Base-by-base conservation (phyloP, 345 rosid species). In the Eucalyptus erythrocorys region DNA sequence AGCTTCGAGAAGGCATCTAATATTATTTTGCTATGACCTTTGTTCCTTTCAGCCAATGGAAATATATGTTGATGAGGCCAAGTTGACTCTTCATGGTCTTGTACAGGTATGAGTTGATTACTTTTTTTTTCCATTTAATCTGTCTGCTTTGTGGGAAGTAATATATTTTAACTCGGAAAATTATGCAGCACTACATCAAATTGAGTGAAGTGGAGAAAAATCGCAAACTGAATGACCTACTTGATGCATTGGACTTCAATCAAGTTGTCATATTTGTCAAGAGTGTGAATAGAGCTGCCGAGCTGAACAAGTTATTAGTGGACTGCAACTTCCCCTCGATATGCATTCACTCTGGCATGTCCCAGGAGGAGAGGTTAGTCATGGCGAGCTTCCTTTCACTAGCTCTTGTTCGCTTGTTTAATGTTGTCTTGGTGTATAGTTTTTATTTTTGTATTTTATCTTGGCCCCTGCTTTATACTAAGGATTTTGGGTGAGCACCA, bases 41-140 rank as follows among this genome's bases (percentile, higher is more conserved):
- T 96, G 81, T 94, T 94, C 95, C 92, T 96, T 98, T 91, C 99
- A 98, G 99, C 99, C 99, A 34, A 98, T 97, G 99, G 99, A 98
- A 94, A 98, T 98, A 89, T 98, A 98, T 92, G 99, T 98, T 5
- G 99, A 97, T 48, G 99, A 98, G 92, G 99, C 99, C 89, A 98
- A 98, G 94, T 91, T 98, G 95, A 98, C 99, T 88, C 99, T 98
- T 59, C 99, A 98, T 91, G 99, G 99, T 61, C 99, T 98, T 91
- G 99, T 98, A 76, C 99, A 97, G 98, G 99, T 97, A 76, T 21
- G 12, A 87, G 27, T 42, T 22, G 40, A 34, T 40, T 37, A 55
- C 49, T 5, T 68, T 34, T 34, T 37, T 68, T 8, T 4, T 40
- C 81, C 24, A 37, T 11, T 68, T 17, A 68, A 68, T 6, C 1